phyloP scores from a whole-genome alignment of 176 grass and related monocot species.

The Puccinellia tenuiflora region DNA sequence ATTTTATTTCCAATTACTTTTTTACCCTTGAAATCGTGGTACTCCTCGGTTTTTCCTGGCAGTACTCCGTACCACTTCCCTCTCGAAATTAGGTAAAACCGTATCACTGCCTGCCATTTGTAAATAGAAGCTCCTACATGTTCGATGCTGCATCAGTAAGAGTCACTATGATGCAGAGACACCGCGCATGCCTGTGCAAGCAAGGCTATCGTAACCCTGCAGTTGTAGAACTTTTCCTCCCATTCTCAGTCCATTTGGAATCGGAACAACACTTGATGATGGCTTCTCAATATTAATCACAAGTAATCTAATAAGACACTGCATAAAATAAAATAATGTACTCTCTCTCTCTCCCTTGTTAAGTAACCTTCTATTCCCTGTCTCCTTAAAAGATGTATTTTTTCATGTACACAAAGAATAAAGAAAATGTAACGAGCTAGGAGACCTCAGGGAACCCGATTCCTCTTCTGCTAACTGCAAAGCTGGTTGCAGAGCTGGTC shows the following conservation, averaged over 20 bases:
- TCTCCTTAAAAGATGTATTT: neutral
- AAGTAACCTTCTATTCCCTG: neutral
- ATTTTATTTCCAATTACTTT: too few relatives aligned
- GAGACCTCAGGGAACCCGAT: constrained; percentile 16
- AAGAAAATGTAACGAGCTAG: neutral
- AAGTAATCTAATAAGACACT: neutral
- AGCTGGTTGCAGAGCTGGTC: constrained; percentile 55
- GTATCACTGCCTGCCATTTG: neutral
- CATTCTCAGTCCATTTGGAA: neutral
- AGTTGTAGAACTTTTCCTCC: neutral
- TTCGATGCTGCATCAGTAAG: neutral
- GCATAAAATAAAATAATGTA: neutral
- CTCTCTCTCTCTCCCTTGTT: neutral
- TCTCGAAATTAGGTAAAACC: neutral
- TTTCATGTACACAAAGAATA: constrained; percentile 32
- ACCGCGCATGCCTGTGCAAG: neutral
- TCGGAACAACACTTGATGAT: neutral
- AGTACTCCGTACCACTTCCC: too few relatives aligned
- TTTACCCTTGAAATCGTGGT: too few relatives aligned
- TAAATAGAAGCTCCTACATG: neutral
- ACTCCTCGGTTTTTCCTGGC: too few relatives aligned
- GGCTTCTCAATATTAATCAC: neutral
- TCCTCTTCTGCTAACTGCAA: constrained; percentile 36
- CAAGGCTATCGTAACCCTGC: neutral
- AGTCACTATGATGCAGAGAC: neutral